phyloP scores from a whole-genome alignment of 257 asterid species.

The Penstemon davidsonii region DNA sequence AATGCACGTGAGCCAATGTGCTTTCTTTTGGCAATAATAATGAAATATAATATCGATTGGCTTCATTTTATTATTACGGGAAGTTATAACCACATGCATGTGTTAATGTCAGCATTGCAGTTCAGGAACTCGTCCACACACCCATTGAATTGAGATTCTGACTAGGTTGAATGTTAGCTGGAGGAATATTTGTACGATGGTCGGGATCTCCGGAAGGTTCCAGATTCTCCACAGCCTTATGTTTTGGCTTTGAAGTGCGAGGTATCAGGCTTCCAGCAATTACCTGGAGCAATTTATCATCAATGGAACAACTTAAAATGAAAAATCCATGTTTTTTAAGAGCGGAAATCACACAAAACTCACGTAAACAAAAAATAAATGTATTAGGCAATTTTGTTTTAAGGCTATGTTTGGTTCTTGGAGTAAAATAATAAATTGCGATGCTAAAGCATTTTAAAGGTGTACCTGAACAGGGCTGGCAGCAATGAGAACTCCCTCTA shows the following conservation, averaged over 20 bases:
- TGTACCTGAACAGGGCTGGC: conserved; percentile 64
- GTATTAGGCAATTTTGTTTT: neutral
- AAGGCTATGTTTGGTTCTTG: neutral
- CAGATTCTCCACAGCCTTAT: conserved; percentile 30
- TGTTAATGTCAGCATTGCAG: conserved; percentile 39
- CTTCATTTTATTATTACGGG: conserved; percentile 17
- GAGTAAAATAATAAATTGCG: neutral
- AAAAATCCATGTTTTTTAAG: neutral
- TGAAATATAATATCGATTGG: conserved; percentile 29
- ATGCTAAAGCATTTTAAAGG: conserved; percentile 18
- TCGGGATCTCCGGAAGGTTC: conserved; percentile 34
- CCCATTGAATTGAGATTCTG: conserved; percentile 41
- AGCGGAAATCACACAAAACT: neutral
- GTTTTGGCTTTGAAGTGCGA: conserved; percentile 41
- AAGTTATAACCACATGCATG: conserved; percentile 30
- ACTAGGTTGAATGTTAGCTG: conserved; percentile 39
- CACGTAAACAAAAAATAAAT: neutral
- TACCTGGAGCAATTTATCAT: conserved; percentile 39
- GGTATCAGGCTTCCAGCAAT: conserved; percentile 52
- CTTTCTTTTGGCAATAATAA: conserved; percentile 27
- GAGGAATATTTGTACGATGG: conserved; percentile 32
- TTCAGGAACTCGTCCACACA: conserved; percentile 39
- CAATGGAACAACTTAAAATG: conserved; percentile 1
- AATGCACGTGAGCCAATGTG: conserved; percentile 26
- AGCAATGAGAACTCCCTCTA: conserved; percentile 62